Evolutionary conservation across 331 rosid species (phyloP), one percentile per base, ranked within the genome.

Genomic region (Malus hybrid): DNA sequence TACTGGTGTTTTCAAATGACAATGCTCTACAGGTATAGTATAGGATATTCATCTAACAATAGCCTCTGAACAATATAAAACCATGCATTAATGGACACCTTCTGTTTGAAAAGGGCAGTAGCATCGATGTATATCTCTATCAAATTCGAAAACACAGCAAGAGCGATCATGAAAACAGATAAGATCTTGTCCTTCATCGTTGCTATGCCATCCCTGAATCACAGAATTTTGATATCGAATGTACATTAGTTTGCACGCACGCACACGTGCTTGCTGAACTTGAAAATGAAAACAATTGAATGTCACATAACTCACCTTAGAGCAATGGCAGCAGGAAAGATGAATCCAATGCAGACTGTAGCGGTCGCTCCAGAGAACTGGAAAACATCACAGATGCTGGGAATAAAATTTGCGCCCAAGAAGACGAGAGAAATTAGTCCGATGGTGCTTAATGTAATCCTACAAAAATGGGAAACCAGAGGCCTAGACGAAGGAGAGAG

Each of bases 311-410:
- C 79, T 53, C 60, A 90, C 96, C 89, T 90, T 60, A 90, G 82
- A 79, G 88, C 88, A 76, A 88, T 88, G 76, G 89, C 84, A 76
- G 89, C 88, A 68, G 93, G 96, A 82, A 90, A 90, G 61, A 90
- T 71, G 79, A 84, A 90, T 20, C 89, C 93, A 8, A 86, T 85
- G 84, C 90, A 88, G 68, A 90, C 93, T 15, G 93, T 84, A 26
- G 90, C 96, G 33, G 96, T 90, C 39, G 96, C 88, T 71, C 96
- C 96, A 12, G 88, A 82, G 82, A 90, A 88, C 79, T 90, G 91
- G 75, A 90, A 90, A 74, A 77, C 93, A 68, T 75, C 82, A 89
- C 91, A 88, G 72, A 90, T 90, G 86, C 89, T 86, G 29, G 91
- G 96, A 50, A 90, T 53, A 75, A 88, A 88, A 75, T 86, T 86